Conservation (phyloP, 1,284 basidiomycete genomes). For the Takashimella tepidaria region DNA sequence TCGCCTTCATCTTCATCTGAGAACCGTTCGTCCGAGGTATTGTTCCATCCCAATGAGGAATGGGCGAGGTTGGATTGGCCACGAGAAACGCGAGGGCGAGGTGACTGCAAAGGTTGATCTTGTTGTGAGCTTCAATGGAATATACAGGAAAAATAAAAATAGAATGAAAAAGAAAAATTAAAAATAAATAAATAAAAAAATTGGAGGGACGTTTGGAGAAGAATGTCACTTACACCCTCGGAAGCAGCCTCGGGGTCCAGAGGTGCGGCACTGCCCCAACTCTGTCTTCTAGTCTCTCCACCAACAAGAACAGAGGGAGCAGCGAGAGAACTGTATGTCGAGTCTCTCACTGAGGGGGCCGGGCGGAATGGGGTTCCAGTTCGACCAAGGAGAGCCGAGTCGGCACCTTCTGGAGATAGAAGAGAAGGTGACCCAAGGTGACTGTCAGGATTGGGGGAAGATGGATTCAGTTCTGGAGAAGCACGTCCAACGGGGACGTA, state of each 20-base stretch:
- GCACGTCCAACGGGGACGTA: conserved; percentile 1
- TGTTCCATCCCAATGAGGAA: conserved; percentile 13
- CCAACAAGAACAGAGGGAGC: conserved; percentile 7
- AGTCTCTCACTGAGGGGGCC: conserved; percentile 39
- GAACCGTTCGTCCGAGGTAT: conserved; percentile 19
- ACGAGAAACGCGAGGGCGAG: neutral
- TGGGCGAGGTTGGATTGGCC: conserved; percentile 1
- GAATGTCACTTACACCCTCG: neutral
- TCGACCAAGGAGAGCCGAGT: conserved; percentile 6
- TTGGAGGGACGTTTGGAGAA: too few relatives aligned
- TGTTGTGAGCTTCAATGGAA: neutral
- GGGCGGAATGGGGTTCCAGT: conserved; percentile 2
- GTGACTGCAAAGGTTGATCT: neutral
- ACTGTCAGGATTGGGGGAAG: neutral
- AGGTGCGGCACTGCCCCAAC: conserved; percentile 27
- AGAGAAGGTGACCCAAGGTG: conserved; percentile 1
- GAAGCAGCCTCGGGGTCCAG: neutral
- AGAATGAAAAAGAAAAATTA: neutral
- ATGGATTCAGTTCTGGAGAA: conserved; percentile 2
- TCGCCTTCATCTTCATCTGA: conserved; percentile 29
- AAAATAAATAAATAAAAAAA: too few relatives aligned
- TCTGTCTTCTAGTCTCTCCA: conserved; percentile 10
- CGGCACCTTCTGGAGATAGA: conserved; percentile 3
- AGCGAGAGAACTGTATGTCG: conserved; percentile 23
- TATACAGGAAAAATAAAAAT: neutral